Conservation (phyloP, 1,139 yeast species). For the Spathaspora sp. region DNA sequence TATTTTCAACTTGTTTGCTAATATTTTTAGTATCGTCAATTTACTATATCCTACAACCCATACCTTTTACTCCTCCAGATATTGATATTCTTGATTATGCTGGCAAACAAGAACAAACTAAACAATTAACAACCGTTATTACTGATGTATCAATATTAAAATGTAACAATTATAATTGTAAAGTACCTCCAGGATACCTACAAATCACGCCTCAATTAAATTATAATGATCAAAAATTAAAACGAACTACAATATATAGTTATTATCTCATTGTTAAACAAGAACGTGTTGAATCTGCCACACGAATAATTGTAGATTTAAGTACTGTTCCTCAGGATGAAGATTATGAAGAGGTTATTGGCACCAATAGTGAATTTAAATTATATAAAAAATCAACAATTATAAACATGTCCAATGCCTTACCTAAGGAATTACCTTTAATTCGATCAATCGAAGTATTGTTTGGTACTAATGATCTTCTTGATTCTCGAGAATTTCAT, state of each 20-base stretch:
- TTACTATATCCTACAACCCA: neutral
- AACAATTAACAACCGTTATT: constrained; percentile 6
- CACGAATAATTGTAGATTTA: constrained; percentile 17
- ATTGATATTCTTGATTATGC: neutral
- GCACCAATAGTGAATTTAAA: constrained; percentile 5
- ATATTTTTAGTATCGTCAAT: neutral
- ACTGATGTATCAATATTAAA: constrained; percentile 11
- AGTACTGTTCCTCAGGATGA: constrained; percentile 10
- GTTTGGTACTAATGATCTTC: constrained; percentile 23
- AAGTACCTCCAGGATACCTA: constrained; percentile 11
- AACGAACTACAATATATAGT: constrained; percentile 7
- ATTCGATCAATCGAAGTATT: constrained; percentile 27
- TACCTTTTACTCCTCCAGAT: constrained; percentile 1
- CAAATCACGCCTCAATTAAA: constrained; percentile 12
- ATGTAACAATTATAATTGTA: constrained; percentile 10
- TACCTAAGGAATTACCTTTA: constrained; percentile 14
- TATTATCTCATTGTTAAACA: constrained; percentile 16
- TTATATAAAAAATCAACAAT: constrained; percentile 11
- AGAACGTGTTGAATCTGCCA: constrained; percentile 12
- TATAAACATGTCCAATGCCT: constrained; percentile 7
- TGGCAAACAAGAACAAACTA: neutral
- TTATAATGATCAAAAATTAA: constrained; percentile 7
- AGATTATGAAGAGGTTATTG: constrained; percentile 7
- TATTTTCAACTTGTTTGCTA: neutral
- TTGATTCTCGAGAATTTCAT: constrained; percentile 18